Base-by-base conservation (phyloP, 306 rosid genomes). In the Betula pendula region DNA sequence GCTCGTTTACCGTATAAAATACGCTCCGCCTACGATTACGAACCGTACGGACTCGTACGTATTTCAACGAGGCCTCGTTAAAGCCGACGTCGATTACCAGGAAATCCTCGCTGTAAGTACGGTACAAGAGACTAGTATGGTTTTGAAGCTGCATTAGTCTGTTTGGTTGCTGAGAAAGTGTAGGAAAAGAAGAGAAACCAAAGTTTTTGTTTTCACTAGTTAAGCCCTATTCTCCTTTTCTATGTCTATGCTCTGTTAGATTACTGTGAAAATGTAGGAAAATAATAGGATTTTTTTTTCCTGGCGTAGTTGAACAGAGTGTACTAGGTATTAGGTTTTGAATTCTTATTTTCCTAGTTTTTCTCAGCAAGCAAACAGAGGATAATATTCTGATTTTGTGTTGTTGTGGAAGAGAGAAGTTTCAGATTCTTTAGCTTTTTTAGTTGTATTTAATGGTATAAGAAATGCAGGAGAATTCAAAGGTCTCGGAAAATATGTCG, bases 91-190 rank as follows among this genome's bases (percentile, higher is more conserved):
- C 62, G 71, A 79, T 63, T 87, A 82, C 86, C 87, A 79, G n/a
- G 91, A 88, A 52, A 86, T 95, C 53, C 85, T 95, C 79, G 62
- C 83, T 59, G 98, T 90, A 80, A 90, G 93, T 79, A 60, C 47
- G 68, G 2, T 49, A 58, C 25, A 49, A 35, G 59, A 50, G 62
- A 29, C 40, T 55, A 52, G 72, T 43, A 8, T 22, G 49, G 58
- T 48, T 75, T 6, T 25, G 67, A 12, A 59, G 17, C 40, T 59
- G 19, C 71, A 38, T 67, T 67, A 43, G 0, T 31, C 56, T 72
- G 48, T 58, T 58, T 76, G 56, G 22, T 53, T 49, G 40, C 71
- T 40, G 31, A 65, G 67, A 15, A 53, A 68, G 1, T 43, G 31
- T 42, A 4, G 11, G 16, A 66, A 31, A 40, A 2, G 8, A 20